Evolutionary conservation across 164 flowering plant genomes (phyloP).

Genomic region (Akebia trifoliata): DNA sequence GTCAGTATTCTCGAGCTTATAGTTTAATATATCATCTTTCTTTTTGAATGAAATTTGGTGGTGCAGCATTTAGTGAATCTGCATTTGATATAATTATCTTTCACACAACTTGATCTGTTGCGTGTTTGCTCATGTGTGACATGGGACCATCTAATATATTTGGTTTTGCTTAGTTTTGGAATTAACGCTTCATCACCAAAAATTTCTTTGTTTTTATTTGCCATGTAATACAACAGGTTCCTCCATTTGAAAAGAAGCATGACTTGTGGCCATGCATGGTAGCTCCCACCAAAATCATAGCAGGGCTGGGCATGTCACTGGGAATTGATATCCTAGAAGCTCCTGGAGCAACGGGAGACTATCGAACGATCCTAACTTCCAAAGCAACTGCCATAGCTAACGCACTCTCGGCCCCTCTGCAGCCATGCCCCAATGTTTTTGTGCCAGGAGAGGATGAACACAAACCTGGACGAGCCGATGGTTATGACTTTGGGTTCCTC

Average conservation of each 20-base stretch:
- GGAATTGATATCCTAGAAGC: constrained; percentile 96
- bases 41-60: neutral
- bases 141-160: neutral
- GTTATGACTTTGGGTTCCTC: constrained; percentile 95
- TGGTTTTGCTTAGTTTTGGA: neutral
- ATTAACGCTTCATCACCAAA: neutral
- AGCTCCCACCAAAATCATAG: constrained; percentile 96
- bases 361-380: constrained; percentile 80
- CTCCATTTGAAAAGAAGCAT: constrained; percentile 70
- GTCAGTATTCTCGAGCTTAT: constrained; percentile 24
- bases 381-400: constrained; percentile 83
- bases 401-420: constrained; percentile 72
- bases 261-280: constrained; percentile 94
- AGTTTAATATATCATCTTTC: neutral
- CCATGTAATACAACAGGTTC: constrained; percentile 58
- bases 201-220: neutral
- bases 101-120: neutral
- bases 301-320: constrained; percentile 91
- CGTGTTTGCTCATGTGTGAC: too few species aligned
- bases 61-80: neutral
- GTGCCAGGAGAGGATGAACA: constrained; percentile 85
- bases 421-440: constrained; percentile 62
- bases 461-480: constrained; percentile 70
- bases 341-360: constrained; percentile 98
- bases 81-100: neutral